Base-by-base conservation (phyloP, 352 stramenopile genomes). In the Pythium myriotylum region DNA sequence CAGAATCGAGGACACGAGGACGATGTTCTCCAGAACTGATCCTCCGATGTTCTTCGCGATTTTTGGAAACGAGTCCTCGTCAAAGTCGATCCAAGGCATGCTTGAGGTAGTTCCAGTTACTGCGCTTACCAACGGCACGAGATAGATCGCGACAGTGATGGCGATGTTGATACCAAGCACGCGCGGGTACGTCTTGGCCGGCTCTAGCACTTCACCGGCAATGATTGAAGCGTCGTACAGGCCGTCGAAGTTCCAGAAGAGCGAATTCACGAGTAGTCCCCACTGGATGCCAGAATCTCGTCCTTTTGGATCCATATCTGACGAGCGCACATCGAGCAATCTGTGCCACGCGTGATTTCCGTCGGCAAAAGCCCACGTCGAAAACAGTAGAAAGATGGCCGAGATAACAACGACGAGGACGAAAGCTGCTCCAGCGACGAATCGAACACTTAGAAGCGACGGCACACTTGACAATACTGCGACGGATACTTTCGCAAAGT, bases 201-300 rank as follows among this genome's bases (percentile, higher is more conserved):
- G 85, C 65, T 92, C 81, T 2, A 81, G 62, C 26, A 97, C 85
- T 57, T 97, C 85, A 10, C 74, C 89, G 8, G 84, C 88, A 66
- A 96, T 95, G 1, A 74, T 76, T 14, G 81, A 88, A 0, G 79
- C 86, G 26, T 68, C 70, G 65, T 97, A 89, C 67, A 96, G 97
- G 16, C 79, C 91, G 58, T 97, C 97, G 26, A 96, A 85, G 73
- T 96, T 97, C 94, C 94, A 98, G 66, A 97, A 96, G 22, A 57
- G 50, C 33, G 50, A 39, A 35, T 57, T 57, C 35, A 47, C 53
- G 41, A 91, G 90, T 7, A 79, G 70, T 20, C 77, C 60, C 89
- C 89, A 97, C 16, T 95, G 46, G 32, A 73, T 9, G 43, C 41
- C 3, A 40, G 39, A 5, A 2, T 41, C 13, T 35, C 19, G 41